Evolutionary conservation across 768 basidiomycete species (phyloP).

Genomic region (Boletellus ananas): DNA sequence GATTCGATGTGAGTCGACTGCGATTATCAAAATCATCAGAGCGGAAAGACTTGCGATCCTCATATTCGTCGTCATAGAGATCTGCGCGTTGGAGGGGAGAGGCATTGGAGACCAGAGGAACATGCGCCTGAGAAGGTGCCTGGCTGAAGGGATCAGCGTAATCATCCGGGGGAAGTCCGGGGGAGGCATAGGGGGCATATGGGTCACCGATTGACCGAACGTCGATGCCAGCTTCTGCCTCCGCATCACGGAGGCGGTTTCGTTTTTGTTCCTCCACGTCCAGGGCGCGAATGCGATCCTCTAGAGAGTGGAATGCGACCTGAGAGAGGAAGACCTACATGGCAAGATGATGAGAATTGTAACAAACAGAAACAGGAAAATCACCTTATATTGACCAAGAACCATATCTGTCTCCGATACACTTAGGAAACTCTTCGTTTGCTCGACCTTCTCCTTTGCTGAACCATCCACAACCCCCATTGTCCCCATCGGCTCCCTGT

Average conservation of each 20-base stretch:
- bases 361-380: neutral
- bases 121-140: conserved; percentile 56
- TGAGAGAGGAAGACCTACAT: conserved; percentile 85
- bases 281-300: conserved; percentile 77
- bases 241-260: conserved; percentile 71
- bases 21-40: conserved; percentile 80
- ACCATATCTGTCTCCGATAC: conserved; percentile 71
- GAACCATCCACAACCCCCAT: conserved; percentile 58
- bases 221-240: conserved; percentile 65
- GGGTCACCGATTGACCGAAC: conserved; percentile 58
- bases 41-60: conserved; percentile 67
- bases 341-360: conserved; percentile 2
- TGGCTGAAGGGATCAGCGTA: conserved; percentile 53
- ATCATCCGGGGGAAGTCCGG: conserved; percentile 40
- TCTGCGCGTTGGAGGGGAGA: conserved; percentile 79
- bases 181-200: conserved; percentile 71
- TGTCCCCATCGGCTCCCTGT: conserved; percentile 59
- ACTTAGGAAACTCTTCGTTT: conserved; percentile 52
- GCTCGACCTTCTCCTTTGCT: conserved; percentile 56
- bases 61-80: conserved; percentile 73
- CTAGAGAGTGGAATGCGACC: conserved; percentile 78
- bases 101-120: conserved; percentile 81
- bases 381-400: conserved; percentile 79
- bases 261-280: conserved; percentile 88
- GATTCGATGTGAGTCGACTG: conserved; percentile 71